A percentile compares a stretch with the other conserved stretches of the same genome.
phyloP scores from a whole-genome alignment of 129 eudicot species.

The Calendula officinalis region DNA sequence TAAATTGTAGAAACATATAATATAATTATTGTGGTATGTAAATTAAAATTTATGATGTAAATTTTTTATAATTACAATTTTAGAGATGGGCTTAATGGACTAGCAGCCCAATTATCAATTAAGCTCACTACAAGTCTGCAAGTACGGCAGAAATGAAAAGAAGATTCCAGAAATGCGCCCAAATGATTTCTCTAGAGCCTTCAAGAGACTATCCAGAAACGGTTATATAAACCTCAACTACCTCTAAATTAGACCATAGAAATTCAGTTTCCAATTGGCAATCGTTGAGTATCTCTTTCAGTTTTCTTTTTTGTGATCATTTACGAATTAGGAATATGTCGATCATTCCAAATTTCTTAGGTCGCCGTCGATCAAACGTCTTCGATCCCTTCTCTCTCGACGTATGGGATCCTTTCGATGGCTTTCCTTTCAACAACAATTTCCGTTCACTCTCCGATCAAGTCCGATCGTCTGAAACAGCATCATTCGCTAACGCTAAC shows the following conservation, averaged over 20 bases:
- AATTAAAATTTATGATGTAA: too few species aligned
- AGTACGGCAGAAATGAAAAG: background rate
- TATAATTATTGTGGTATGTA: too few species aligned
- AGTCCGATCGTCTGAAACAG: constrained; percentile 4
- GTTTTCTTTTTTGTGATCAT: background rate
- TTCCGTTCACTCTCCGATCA: constrained; percentile 12
- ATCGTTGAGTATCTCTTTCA: background rate
- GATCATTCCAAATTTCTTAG: constrained; percentile 34
- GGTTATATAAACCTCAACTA: constrained; percentile 7
- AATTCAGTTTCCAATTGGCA: constrained; percentile 9
- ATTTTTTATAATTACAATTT: too few species aligned
- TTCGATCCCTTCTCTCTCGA: constrained; percentile 34
- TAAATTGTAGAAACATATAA: too few species aligned
- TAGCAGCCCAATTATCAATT: too few species aligned
- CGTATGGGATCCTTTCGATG: constrained; percentile 31
- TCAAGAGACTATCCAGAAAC: constrained; percentile 8
- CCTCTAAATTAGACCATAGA: background rate
- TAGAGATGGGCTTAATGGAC: too few species aligned
- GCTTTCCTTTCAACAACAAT: constrained; percentile 15
- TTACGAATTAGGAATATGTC: constrained; percentile 12
- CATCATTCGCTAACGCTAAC: constrained; percentile 20
- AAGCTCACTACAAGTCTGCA: too few species aligned
- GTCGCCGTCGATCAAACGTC: constrained; percentile 28
- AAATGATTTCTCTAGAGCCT: constrained; percentile 25
- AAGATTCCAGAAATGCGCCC: constrained; percentile 13